phyloP scores from a whole-genome alignment of 2,329 filamentous ascomycete species.

The Sclerotinia spermophila region DNA sequence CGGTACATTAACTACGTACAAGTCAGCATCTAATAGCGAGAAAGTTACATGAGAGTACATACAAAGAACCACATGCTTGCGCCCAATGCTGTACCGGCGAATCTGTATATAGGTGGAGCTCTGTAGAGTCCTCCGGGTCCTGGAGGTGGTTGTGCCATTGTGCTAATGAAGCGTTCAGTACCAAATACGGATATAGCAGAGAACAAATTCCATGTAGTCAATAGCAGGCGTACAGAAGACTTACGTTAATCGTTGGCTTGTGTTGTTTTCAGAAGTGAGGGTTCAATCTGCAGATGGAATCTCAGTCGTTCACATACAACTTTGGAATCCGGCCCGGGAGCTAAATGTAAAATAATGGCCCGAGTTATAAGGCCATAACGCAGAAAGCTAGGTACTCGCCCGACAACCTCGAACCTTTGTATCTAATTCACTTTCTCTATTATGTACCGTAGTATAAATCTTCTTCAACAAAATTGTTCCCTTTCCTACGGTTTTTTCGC shows the following conservation, averaged over 20 bases:
- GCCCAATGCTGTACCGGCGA: slow-evolving; percentile 80
- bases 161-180: slow-evolving; percentile 34
- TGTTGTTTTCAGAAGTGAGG: neutral
- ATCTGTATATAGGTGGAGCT: slow-evolving; percentile 70
- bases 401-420: slow-evolving; percentile 14
- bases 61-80: slow-evolving; percentile 99
- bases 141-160: slow-evolving; percentile 55
- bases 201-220: neutral
- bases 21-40: slow-evolving; percentile 20
- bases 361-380: neutral
- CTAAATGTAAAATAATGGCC: neutral
- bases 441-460: slow-evolving; percentile 7
- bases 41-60: slow-evolving; percentile 41
- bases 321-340: neutral
- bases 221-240: neutral
- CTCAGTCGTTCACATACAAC: neutral
- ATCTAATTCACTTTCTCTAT: slow-evolving; percentile 12
- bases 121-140: slow-evolving; percentile 36
- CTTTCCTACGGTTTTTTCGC: neutral
- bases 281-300: neutral
- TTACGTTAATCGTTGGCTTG: neutral
- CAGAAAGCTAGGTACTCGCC: neutral
- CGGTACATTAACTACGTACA: slow-evolving; percentile 81
- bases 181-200: neutral
- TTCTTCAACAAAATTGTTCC: neutral